A percentile compares a stretch with the other conserved stretches of the same genome.
Evolutionary conservation across 805 yeast genomes (phyloP).

Genomic region (Metschnikowia rubicola): DNA sequence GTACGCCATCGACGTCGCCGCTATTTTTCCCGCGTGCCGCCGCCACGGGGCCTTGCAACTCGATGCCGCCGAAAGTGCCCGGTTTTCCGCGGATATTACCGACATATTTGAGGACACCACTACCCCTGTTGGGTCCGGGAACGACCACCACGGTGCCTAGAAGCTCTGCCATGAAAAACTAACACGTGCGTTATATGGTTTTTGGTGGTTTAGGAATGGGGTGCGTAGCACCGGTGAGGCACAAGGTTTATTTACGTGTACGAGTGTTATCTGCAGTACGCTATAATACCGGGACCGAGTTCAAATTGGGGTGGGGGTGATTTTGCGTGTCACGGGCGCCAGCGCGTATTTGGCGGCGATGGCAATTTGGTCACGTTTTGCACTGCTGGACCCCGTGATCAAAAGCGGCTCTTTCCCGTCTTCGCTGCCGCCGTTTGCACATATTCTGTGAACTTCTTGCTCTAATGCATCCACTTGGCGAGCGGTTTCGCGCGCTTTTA

Average conservation of each 20-base stretch:
- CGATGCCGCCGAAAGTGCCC: slow-evolving; percentile 86
- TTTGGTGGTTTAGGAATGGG: not conserved
- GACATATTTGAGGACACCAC: slow-evolving; percentile 63
- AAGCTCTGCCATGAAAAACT: slow-evolving; percentile 24
- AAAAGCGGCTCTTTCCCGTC: too few relatives aligned
- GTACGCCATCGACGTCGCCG: slow-evolving; percentile 73
- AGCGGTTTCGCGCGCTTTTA: slow-evolving; percentile 11
- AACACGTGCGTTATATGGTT: not conserved
- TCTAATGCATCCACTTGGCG: slow-evolving; percentile 9
- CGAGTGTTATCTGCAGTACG: not conserved
- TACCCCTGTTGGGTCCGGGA: slow-evolving; percentile 61
- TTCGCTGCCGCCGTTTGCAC: not conserved
- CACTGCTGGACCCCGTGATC: not conserved
- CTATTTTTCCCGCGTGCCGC: slow-evolving; percentile 72
- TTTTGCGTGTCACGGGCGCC: too few relatives aligned
- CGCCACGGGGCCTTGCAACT: slow-evolving; percentile 61
- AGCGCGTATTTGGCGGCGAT: not conserved
- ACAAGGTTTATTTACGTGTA: not conserved
- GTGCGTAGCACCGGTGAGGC: not conserved
- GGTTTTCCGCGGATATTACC: slow-evolving; percentile 70
- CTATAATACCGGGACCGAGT: not conserved
- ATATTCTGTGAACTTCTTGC: slow-evolving; percentile 1
- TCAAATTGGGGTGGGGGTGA: not conserved
- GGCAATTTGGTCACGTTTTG: not conserved
- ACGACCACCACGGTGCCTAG: slow-evolving; percentile 41